These are phyloP conservation scores for Talaromyces sp. DNA, from an alignment of 2,329 filamentous ascomycete genomes.

Conservation along the genomic window DNA sequence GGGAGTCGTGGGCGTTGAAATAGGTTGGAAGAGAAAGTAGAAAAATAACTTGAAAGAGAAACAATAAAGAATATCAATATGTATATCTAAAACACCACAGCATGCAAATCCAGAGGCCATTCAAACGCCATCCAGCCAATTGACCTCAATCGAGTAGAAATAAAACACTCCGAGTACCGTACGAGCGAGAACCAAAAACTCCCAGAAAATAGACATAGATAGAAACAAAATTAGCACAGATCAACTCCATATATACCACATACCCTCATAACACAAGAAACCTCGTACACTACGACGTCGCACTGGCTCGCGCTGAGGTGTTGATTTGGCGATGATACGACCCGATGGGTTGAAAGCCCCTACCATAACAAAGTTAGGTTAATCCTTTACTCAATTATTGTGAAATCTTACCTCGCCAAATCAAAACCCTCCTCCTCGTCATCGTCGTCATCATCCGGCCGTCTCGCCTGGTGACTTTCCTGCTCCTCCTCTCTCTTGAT, in stretches of 20 bases:
- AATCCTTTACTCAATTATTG: background rate
- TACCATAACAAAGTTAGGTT: slow-evolving; percentile 25
- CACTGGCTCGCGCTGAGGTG: slow-evolving; percentile 31
- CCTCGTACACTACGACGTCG: slow-evolving; percentile 13
- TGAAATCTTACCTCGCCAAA: slow-evolving; percentile 35
- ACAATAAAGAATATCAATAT: background rate
- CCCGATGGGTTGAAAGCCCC: slow-evolving; percentile 45
- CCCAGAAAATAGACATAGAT: background rate
- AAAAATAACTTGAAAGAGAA: background rate
- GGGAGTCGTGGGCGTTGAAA: slow-evolving; percentile 58
- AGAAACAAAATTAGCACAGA: background rate
- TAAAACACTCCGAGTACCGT: background rate
- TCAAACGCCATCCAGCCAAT: background rate
- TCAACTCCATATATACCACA: background rate
- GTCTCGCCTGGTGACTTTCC: slow-evolving; percentile 12
- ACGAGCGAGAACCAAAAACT: background rate
- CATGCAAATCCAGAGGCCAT: too few relatives aligned
- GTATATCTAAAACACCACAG: background rate
- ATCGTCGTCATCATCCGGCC: slow-evolving; percentile 25
- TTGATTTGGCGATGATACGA: slow-evolving; percentile 40
- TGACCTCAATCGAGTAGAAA: background rate
- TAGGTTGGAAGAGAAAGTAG: slow-evolving; percentile 19
- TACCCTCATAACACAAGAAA: background rate
- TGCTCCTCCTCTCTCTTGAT: slow-evolving; percentile 24
- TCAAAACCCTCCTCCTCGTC: slow-evolving; percentile 40